These are phyloP conservation scores for Moricandia arvensis DNA, from an alignment of 345 rosid species.

Conservation along the genomic window DNA sequence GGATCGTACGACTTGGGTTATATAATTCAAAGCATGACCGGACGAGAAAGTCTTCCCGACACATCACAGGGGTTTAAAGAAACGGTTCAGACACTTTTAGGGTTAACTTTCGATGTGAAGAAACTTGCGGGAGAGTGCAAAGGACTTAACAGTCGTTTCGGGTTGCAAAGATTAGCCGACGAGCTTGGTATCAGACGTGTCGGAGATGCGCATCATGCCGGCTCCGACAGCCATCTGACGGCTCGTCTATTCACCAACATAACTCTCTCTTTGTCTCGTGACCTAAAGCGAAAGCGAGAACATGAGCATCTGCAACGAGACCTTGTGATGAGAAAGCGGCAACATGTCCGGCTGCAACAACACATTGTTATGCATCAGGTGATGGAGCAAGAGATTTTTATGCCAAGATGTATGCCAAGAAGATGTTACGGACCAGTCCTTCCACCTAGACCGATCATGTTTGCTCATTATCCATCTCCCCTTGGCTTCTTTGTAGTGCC, in stretches of 20 bases:
- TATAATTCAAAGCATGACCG: background rate
- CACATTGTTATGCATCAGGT: background rate
- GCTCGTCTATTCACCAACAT: background rate
- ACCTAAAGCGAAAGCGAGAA: background rate
- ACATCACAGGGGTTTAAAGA: background rate
- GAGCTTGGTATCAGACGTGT: background rate
- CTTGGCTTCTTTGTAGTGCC: background rate
- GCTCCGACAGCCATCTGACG: constrained; percentile 28
- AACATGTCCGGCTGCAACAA: background rate
- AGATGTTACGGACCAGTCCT: background rate
- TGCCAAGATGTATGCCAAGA: background rate
- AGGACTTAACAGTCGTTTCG: background rate
- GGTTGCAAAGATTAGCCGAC: constrained; percentile 15
- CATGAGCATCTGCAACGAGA: background rate
- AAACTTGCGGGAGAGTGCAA: background rate
- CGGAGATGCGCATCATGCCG: constrained; percentile 29
- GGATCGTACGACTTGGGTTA: constrained; percentile 23
- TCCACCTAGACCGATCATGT: background rate
- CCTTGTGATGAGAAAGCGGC: background rate
- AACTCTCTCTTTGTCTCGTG: background rate
- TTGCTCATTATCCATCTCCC: background rate
- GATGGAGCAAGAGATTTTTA: background rate
- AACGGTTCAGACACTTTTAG: background rate
- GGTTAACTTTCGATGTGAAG: background rate
- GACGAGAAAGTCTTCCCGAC: background rate